Base-by-base conservation (phyloP, 2,329 filamentous ascomycete species). In the Domatiomyces catenatus region DNA sequence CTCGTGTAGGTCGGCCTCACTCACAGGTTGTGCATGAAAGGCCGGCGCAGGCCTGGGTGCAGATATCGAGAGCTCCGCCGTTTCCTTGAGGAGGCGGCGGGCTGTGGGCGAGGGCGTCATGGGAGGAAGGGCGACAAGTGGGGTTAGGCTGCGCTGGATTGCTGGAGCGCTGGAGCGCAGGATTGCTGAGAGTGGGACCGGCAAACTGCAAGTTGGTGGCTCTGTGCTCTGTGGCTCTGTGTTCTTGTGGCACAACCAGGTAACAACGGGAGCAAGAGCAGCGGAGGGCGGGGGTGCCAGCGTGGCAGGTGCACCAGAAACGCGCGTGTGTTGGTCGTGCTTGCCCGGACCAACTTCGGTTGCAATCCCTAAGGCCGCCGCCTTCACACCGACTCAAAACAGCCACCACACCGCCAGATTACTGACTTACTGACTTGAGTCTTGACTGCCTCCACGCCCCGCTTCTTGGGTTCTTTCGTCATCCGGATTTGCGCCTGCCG, bases 1-100 rank as follows among this genome's bases (percentile, higher is more conserved):
- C 69, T 96, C 89, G 69, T 94, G 94, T 49, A 98, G 81, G 68
- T 96, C 88, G 28, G 79, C 75, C 64, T 96, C 90, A 55, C 90
- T 79, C 42, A 70, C 65, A 0, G 92, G 92, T 3, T 81, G 75
- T 42, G 90, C 92, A 59, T 83, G 79, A 69, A 90, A 93, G 70
- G 94, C 87, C 49, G 85, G 74, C 2, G 86, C 92, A 3, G 90
- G 87, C 39, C 84, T 77, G 52, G 74, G 74, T 51, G 84, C 80
- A 18, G 83, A 75, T 48, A 71, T 75, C 54, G 86, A 81, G 50
- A 98, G 79, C 66, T 96, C 92, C 52, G 84, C 76, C 52, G 90
- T 89, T 79, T 96, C 92, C 68, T 86, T 87, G 63, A 95, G 61
- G 20, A 65, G 62, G 47, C 63, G 63, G 44, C 61, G 61, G 44